phyloP scores from a whole-genome alignment of 2,329 filamentous ascomycete species.

The Diaporthe citriasiana region DNA sequence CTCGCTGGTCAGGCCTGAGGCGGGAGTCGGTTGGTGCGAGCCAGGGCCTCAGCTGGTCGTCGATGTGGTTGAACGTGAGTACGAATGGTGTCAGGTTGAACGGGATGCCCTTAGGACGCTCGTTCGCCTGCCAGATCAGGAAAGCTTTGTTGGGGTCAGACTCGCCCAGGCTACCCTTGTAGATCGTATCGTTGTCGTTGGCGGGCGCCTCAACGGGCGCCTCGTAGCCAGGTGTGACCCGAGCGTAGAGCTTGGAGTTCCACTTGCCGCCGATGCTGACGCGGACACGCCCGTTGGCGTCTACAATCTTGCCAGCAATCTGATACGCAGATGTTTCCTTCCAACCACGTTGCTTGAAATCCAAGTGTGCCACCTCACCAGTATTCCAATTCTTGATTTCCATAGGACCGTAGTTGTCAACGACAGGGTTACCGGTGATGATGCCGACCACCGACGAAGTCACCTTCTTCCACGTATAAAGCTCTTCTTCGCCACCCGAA shows the following conservation, averaged over 20 bases:
- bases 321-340: conserved; percentile 93
- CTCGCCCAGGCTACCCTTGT: conserved; percentile 62
- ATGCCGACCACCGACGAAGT: conserved; percentile 98
- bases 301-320: conserved; percentile 87
- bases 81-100: conserved; percentile 98
- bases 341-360: conserved; percentile 97
- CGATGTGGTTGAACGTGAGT: conserved; percentile 91
- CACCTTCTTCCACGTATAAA: conserved; percentile 99
- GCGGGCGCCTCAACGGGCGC: conserved; percentile 74
- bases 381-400: conserved; percentile 98
- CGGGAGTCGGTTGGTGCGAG: conserved; percentile 94
- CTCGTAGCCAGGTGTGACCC: conserved; percentile 92
- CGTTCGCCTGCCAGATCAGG: conserved; percentile 92
- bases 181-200: conserved; percentile 47
- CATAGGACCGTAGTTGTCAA: conserved; percentile 99
- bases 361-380: conserved; percentile 87
- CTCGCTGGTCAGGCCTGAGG: conserved; percentile 92
- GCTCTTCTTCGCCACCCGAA: conserved; percentile 81
- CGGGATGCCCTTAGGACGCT: conserved; percentile 85
- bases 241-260: conserved; percentile 98
- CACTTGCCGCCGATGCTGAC: conserved; percentile 94
- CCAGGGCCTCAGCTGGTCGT: conserved; percentile 82
- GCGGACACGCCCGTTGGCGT: conserved; percentile 81
- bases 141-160: conserved; percentile 82
- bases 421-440: conserved; percentile 93